Evolutionary conservation across 2,329 filamentous ascomycete genomes (phyloP), one percentile per base, ranked within the genome.

Genomic region (Fusarium papillatum): DNA sequence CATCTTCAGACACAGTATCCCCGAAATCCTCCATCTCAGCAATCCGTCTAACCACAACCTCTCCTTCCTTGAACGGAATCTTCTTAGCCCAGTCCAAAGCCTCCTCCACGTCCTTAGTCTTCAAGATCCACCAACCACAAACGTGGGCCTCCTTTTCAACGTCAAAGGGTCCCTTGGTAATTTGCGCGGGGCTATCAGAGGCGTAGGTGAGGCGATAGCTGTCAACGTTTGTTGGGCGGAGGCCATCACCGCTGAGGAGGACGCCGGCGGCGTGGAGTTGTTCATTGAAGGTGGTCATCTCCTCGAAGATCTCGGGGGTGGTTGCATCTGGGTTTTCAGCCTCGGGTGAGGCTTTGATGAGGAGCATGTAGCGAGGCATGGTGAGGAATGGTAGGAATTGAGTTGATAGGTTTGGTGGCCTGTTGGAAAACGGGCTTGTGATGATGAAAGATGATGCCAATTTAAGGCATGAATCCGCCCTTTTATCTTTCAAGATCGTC

Each of bases 91-190:
- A 84, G 11, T 31, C 24, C 13, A 83, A 65, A 3, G 81, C 81
- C 67, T 82, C 81, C 7, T 83, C 77, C 9, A 74, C 74, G 22
- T 80, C 74, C 62, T 77, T 77, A 1, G 77, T 77, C 70, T 80
- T 76, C 13, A 83, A 64, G 24, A 83, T 76, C 82, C 82, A 83
- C 79, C 76, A 83, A 1, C 81, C 81, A 16, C 78, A 81, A 4
- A 82, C 74, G 22, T 81, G 76, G 3, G 64, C 59, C 64, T 80
- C 77, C n/a, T 67, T 66, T 26, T 73, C 66, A 22, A 81, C 67
- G 29, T 81, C 76, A 62, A 83, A 83, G 1, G 82, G 82, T 2
- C 81, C 81, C 19, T 76, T 74, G n/a, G 67, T 73, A 5, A 79
- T 76, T 41, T 77, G 67, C 4, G 79, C 59, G 3, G 75, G 71